phyloP scores from a whole-genome alignment of 768 basidiomycete genomes.

The Boletus edulis region DNA sequence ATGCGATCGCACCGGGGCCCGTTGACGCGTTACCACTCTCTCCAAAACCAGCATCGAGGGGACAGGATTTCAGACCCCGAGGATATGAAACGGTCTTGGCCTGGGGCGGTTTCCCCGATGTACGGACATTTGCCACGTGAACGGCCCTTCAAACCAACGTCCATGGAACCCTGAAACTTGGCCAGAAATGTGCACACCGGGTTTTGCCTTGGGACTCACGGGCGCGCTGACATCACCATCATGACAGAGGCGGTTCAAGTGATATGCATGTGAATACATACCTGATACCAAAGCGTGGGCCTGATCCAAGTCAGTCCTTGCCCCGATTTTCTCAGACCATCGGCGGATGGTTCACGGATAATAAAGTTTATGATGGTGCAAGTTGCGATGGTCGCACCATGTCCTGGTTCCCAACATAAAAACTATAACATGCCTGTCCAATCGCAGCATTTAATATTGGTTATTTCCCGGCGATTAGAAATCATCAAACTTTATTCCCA shows the following conservation, averaged over 20 bases:
- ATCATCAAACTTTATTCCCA: slow-evolving; percentile 9
- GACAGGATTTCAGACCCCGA: slow-evolving; percentile 32
- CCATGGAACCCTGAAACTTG: slow-evolving; percentile 39
- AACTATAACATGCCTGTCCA: slow-evolving; percentile 1
- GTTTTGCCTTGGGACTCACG: slow-evolving; percentile 48
- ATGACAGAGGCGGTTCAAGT: slow-evolving; percentile 35
- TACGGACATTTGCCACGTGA: slow-evolving; percentile 34
- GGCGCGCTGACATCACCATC: slow-evolving; percentile 34
- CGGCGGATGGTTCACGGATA: slow-evolving; percentile 12
- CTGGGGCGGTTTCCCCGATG: slow-evolving; percentile 41
- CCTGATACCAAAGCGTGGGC: no score
- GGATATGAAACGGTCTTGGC: slow-evolving; percentile 54
- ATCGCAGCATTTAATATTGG: neutral
- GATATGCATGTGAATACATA: slow-evolving; percentile 24
- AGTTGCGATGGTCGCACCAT: neutral
- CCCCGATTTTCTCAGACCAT: neutral
- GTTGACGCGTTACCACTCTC: slow-evolving; percentile 49
- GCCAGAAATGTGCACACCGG: slow-evolving; percentile 21
- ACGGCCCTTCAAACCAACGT: slow-evolving; percentile 23
- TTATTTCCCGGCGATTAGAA: slow-evolving; percentile 3
- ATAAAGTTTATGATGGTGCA: slow-evolving; percentile 2
- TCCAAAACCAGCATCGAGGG: slow-evolving; percentile 39
- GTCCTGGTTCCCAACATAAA: neutral
- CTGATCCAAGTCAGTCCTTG: no score
- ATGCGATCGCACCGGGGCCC: slow-evolving; percentile 51